phyloP scores from a whole-genome alignment of 2,329 filamentous ascomycete genomes.

The Juglanconis juglandina region DNA sequence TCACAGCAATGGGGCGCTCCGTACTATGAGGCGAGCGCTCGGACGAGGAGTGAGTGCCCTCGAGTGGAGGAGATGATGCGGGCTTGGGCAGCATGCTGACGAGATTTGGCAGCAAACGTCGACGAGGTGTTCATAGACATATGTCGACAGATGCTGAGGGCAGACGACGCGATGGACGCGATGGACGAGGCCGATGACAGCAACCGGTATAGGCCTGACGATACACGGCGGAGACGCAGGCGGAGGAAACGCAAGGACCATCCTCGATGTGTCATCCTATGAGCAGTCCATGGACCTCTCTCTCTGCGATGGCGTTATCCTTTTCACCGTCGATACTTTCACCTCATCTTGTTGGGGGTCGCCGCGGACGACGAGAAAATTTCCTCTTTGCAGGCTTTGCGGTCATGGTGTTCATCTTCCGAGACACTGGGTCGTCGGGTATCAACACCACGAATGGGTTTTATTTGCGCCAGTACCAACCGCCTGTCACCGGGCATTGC shows the following conservation, averaged over 20 bases:
- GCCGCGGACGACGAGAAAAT: too few species aligned
- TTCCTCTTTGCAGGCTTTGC: too few species aligned
- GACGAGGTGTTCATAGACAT: conserved; percentile 86
- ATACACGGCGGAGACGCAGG: conserved; percentile 12
- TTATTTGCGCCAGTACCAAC: not conserved
- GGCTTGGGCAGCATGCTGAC: conserved; percentile 22
- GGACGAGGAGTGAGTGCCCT: conserved; percentile 59
- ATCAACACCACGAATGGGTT: not conserved
- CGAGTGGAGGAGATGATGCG: not conserved
- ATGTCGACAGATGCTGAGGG: conserved; percentile 77
- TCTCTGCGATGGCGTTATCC: not conserved
- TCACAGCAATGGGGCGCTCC: conserved; percentile 87
- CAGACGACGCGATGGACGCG: conserved; percentile 48
- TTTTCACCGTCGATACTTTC: not conserved
- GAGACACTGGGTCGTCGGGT: too few species aligned
- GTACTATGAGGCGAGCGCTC: conserved; percentile 86
- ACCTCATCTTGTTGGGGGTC: too few species aligned
- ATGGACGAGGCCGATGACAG: conserved; percentile 1
- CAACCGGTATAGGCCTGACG: conserved; percentile 13
- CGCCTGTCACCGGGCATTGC: not conserved
- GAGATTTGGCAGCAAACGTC: conserved; percentile 62
- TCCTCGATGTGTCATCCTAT: conserved; percentile 16
- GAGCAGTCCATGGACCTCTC: not conserved
- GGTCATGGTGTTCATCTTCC: not conserved
- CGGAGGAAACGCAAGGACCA: conserved; percentile 17